phyloP scores from a whole-genome alignment of 768 basidiomycete genomes.

The Hericium erinaceus region DNA sequence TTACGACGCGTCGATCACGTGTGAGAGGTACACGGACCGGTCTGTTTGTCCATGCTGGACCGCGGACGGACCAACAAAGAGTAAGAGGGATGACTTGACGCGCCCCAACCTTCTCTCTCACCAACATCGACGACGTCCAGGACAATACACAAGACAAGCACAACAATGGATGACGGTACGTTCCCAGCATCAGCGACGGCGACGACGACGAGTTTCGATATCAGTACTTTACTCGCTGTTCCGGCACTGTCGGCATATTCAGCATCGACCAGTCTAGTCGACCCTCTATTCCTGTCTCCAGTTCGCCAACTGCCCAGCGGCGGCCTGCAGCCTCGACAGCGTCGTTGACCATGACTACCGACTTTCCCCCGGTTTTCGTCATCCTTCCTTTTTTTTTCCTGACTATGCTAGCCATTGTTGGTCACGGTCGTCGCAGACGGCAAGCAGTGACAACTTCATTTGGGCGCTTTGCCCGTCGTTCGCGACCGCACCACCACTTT shows the following conservation, averaged over 20 bases:
- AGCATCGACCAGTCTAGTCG: conserved; percentile 1
- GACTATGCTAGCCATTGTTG: neutral
- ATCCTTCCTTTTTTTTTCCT: neutral
- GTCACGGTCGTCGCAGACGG: neutral
- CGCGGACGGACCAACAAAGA: neutral
- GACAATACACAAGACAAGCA: conserved; percentile 15
- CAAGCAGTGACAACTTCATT: neutral
- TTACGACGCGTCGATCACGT: conserved; percentile 11
- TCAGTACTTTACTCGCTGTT: conserved; percentile 13
- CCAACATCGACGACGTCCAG: conserved; percentile 3
- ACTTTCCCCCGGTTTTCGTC: conserved; percentile 3
- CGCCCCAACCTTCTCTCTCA: neutral
- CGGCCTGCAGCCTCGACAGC: too few species aligned
- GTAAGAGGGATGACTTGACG: neutral
- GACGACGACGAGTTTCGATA: conserved; percentile 30
- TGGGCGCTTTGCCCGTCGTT: neutral
- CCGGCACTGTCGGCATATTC: conserved; percentile 13
- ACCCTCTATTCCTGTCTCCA: conserved; percentile 3
- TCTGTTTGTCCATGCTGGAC: neutral
- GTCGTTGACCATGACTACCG: conserved; percentile 10
- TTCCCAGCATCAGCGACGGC: conserved; percentile 70
- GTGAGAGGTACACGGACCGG: neutral
- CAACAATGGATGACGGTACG: conserved; percentile 68
- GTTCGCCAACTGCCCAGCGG: neutral
- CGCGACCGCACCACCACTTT: neutral